These are phyloP conservation scores for Didymella keratinophila DNA, from an alignment of 2,329 filamentous ascomycete species.

Conservation along the genomic window DNA sequence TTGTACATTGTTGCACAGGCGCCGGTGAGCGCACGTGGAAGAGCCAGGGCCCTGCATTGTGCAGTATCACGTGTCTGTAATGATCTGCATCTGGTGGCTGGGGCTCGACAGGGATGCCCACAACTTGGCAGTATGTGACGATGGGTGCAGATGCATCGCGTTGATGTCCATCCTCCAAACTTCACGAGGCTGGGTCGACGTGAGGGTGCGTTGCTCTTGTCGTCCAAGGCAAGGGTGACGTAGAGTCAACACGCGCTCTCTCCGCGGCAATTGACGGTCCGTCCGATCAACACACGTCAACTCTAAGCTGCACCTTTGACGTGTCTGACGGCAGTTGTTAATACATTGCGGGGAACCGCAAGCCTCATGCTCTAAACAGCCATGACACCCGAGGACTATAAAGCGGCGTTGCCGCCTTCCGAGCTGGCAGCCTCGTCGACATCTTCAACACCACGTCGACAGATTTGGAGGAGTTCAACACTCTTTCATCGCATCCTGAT, in stretches of 20 bases:
- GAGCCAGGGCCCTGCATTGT: slow-evolving; percentile 28
- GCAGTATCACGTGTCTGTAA: slow-evolving; percentile 41
- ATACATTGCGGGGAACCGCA: slow-evolving; percentile 19
- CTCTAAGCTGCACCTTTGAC: slow-evolving; percentile 23
- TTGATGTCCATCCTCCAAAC: not conserved
- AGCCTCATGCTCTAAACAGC: slow-evolving; percentile 28
- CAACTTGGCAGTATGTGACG: not conserved
- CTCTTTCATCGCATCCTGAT: slow-evolving; percentile 25
- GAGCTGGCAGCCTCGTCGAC: slow-evolving; percentile 9
- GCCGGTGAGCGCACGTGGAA: slow-evolving; percentile 19
- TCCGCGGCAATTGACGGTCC: slow-evolving; percentile 2
- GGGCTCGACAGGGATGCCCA: slow-evolving; percentile 5
- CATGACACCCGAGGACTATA: slow-evolving; percentile 32
- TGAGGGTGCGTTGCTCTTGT: not conserved
- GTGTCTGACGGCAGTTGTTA: slow-evolving; percentile 18
- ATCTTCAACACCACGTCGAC: slow-evolving; percentile 28
- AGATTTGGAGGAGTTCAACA: slow-evolving; percentile 31
- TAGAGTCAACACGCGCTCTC: not conserved
- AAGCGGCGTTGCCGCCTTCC: slow-evolving; percentile 18
- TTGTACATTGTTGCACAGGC: slow-evolving; percentile 25
- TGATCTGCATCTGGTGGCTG: slow-evolving; percentile 18
- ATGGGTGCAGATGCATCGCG: not conserved
- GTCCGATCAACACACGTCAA: slow-evolving; percentile 9
- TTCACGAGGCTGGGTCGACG: not conserved
- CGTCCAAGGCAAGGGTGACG: slow-evolving; percentile 3